These are phyloP conservation scores for Boletus rubropictus DNA, from an alignment of 768 basidiomycete genomes.

Conservation along the genomic window DNA sequence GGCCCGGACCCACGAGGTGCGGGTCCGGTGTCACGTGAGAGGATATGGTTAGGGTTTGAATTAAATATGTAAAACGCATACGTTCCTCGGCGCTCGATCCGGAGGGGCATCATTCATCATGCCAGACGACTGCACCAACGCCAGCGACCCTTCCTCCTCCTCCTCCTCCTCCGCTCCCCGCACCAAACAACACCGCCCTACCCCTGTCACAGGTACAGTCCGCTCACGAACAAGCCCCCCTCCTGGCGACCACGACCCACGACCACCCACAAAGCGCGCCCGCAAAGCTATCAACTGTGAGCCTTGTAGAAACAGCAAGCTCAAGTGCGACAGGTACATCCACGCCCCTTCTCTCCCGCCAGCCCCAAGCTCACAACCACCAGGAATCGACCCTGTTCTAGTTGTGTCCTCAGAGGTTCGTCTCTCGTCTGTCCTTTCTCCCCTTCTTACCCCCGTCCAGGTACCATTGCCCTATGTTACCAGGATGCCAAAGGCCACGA, in stretches of 20 bases:
- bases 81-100: slow-evolving; percentile 22
- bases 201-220: slow-evolving; percentile 33
- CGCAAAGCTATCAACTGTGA: slow-evolving; percentile 88
- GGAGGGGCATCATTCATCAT: slow-evolving; percentile 22
- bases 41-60: slow-evolving; percentile 22
- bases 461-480: slow-evolving; percentile 77
- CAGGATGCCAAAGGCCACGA: slow-evolving; percentile 68
- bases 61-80: slow-evolving; percentile 19
- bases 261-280: slow-evolving; percentile 74
- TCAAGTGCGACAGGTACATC: slow-evolving; percentile 77
- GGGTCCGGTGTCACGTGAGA: slow-evolving; percentile 22
- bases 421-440: slow-evolving; percentile 10
- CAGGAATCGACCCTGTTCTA: slow-evolving; percentile 85
- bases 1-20: too few relatives aligned
- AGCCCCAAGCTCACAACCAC: neutral
- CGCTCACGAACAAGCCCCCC: slow-evolving; percentile 44
- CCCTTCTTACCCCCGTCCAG: slow-evolving; percentile 34
- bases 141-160: slow-evolving; percentile 13
- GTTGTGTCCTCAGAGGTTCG: slow-evolving; percentile 76
- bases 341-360: neutral
- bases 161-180: slow-evolving; percentile 13
- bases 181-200: slow-evolving; percentile 14
- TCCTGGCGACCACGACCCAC: slow-evolving; percentile 51
- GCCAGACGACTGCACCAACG: slow-evolving; percentile 28
- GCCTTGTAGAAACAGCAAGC: slow-evolving; percentile 80